Evolutionary conservation across 192 early-diverging fungal species (phyloP).

Genomic region (Linnemannia elongata): DNA sequence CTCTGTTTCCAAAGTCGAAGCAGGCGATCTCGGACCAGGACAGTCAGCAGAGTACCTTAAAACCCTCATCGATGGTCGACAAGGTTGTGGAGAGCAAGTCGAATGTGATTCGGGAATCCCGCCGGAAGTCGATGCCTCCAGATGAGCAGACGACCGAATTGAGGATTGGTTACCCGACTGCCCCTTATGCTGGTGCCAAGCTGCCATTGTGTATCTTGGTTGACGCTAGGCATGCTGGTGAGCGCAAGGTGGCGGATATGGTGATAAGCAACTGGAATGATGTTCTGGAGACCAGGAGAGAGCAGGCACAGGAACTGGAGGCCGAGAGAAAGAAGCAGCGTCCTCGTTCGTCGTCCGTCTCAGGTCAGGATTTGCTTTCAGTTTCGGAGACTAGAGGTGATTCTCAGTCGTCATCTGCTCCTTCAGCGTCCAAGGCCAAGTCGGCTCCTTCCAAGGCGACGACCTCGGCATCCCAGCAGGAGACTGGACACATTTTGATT

Average conservation of each 20-base stretch:
- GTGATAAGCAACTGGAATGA: slow-evolving; percentile 35
- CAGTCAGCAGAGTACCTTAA: not conserved
- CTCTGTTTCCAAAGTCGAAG: not conserved
- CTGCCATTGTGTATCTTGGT: slow-evolving; percentile 41
- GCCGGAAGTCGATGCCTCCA: not conserved
- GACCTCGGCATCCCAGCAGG: not conserved
- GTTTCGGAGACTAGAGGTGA: not conserved
- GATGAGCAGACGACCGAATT: slow-evolving; percentile 3
- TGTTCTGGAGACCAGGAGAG: slow-evolving; percentile 14
- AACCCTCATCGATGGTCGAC: not conserved
- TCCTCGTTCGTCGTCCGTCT: not conserved
- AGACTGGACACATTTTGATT: slow-evolving; percentile 41
- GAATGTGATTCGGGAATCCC: not conserved
- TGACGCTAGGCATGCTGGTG: slow-evolving; percentile 8
- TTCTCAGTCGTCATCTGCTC: not conserved
- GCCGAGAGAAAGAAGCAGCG: not conserved
- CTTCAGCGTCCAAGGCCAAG: not conserved
- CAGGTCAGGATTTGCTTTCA: not conserved
- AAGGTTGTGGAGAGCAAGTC: not conserved
- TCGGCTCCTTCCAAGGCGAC: not conserved
- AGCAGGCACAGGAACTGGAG: slow-evolving; percentile 19
- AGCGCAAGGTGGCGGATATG: slow-evolving; percentile 31
- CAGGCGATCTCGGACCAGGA: not conserved
- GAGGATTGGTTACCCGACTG: slow-evolving; percentile 28
- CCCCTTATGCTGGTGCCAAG: slow-evolving; percentile 42